These are phyloP conservation scores for Tetrahymena borealis DNA, from an alignment of 73 alveolate genomes.

Conservation along the genomic window DNA sequence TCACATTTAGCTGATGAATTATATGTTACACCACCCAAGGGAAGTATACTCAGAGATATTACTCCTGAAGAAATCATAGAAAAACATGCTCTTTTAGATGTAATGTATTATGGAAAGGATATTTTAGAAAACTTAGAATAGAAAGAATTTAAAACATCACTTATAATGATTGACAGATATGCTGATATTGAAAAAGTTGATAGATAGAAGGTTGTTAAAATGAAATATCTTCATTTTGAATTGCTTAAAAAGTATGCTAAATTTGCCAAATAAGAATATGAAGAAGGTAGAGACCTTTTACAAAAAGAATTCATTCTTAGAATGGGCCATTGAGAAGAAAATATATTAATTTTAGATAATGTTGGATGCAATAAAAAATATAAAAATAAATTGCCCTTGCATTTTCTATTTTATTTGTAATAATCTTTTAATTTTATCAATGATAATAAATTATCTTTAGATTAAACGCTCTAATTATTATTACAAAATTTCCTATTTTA, in stretches of 20 bases:
- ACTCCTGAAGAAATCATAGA: slow-evolving; percentile 32
- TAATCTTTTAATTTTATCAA: no score
- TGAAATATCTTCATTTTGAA: slow-evolving; percentile 37
- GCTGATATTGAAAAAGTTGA: slow-evolving; percentile 30
- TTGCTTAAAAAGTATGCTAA: slow-evolving; percentile 23
- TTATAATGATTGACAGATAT: slow-evolving; percentile 3
- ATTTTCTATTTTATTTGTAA: no score
- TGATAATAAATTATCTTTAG: no score
- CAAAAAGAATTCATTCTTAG: background rate
- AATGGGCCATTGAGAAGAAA: background rate
- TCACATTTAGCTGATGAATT: slow-evolving; percentile 30
- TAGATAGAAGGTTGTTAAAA: background rate
- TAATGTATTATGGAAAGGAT: slow-evolving; percentile 27
- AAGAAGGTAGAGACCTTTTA: background rate
- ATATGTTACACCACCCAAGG: slow-evolving; percentile 16
- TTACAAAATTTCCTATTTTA: no score
- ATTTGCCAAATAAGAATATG: background rate
- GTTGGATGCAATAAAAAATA: no score
- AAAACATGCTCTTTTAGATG: slow-evolving; percentile 41
- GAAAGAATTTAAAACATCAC: background rate
- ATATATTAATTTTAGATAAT: no score
- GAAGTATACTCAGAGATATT: slow-evolving; percentile 10
- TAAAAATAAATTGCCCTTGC: no score
- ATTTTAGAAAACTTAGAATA: slow-evolving; percentile 1
- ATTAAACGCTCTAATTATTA: no score